Conservation (phyloP, 1,284 basidiomycete species). For the Ganoderma meredithae region DNA sequence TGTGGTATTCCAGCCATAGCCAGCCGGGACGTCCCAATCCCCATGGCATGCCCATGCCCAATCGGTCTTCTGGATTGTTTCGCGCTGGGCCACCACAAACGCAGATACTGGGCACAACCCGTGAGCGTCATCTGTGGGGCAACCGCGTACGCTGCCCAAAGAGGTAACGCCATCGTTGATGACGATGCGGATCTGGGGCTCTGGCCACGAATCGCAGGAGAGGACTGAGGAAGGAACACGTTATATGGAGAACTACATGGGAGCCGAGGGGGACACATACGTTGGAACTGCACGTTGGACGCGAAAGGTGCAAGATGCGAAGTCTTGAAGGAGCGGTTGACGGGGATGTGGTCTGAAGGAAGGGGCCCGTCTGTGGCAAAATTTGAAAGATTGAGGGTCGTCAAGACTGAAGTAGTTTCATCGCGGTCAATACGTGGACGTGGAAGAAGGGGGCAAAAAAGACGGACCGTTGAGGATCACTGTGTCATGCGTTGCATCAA, state of each 20-base stretch:
- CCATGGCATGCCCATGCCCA: constrained; percentile 81
- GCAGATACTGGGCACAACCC: constrained; percentile 83
- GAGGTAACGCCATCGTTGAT: constrained; percentile 92
- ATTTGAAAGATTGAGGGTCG: constrained; percentile 77
- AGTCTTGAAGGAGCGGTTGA: constrained; percentile 64
- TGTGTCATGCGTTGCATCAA: constrained; percentile 87
- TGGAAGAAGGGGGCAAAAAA: not conserved
- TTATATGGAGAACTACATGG: constrained; percentile 13
- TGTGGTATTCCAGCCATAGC: constrained; percentile 48
- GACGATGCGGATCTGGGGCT: constrained; percentile 76
- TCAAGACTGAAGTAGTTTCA: constrained; percentile 55
- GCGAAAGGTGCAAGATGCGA: constrained; percentile 80
- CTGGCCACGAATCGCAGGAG: constrained; percentile 58
- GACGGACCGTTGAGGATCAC: constrained; percentile 77
- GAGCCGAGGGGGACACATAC: constrained; percentile 47
- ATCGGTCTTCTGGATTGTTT: constrained; percentile 73
- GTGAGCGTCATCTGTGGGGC: constrained; percentile 66
- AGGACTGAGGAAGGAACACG: constrained; percentile 50
- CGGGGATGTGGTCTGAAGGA: constrained; percentile 75
- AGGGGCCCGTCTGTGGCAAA: constrained; percentile 75
- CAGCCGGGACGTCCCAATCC: constrained; percentile 65
- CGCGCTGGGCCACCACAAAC: constrained; percentile 77
- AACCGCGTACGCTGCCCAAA: constrained; percentile 76
- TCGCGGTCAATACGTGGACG: not conserved
- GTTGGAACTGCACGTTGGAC: constrained; percentile 79